Percentiles rank a stretch among this genome's conserved stretches.
phyloP scores from a whole-genome alignment of 1,284 basidiomycete species.

The Sanguinoderma infundibulare region DNA sequence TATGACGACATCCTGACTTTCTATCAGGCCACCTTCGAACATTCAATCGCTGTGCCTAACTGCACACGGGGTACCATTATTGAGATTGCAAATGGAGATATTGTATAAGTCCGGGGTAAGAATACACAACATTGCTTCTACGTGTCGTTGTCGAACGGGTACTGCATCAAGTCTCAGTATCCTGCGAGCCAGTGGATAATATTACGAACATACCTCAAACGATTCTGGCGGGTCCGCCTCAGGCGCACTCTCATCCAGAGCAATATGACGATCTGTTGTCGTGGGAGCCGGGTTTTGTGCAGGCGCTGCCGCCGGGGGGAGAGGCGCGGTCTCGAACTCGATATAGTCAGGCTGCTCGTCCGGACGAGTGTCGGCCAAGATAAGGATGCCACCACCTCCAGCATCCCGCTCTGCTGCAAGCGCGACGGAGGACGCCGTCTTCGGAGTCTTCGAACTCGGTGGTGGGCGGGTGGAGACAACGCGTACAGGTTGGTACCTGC shows the following conservation, averaged over 20 bases:
- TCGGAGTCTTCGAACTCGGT: slow-evolving; percentile 38
- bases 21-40: no score
- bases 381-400: slow-evolving; percentile 84
- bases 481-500: slow-evolving; percentile 91
- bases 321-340: slow-evolving; percentile 60
- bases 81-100: not conserved
- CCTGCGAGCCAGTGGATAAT: slow-evolving; percentile 10
- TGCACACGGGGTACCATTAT: no score
- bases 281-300: slow-evolving; percentile 22
- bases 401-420: slow-evolving; percentile 62
- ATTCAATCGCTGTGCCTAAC: no score
- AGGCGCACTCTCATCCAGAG: slow-evolving; percentile 69
- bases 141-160: slow-evolving; percentile 67
- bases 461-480: slow-evolving; percentile 64
- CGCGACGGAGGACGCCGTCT: slow-evolving; percentile 32
- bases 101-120: slow-evolving; percentile 27
- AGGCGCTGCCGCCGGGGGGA: slow-evolving; percentile 40
- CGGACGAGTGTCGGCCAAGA: slow-evolving; percentile 73
- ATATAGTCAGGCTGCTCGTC: slow-evolving; percentile 76
- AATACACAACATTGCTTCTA: slow-evolving; percentile 33
- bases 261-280: slow-evolving; percentile 50
- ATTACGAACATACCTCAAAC: slow-evolving; percentile 68
- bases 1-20: slow-evolving; percentile 17
- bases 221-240: slow-evolving; percentile 81
- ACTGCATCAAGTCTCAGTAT: slow-evolving; percentile 43